These are phyloP conservation scores for Aspergillus fumigatus DNA, from an alignment of 2,329 filamentous ascomycete species.

Conservation along the genomic window DNA sequence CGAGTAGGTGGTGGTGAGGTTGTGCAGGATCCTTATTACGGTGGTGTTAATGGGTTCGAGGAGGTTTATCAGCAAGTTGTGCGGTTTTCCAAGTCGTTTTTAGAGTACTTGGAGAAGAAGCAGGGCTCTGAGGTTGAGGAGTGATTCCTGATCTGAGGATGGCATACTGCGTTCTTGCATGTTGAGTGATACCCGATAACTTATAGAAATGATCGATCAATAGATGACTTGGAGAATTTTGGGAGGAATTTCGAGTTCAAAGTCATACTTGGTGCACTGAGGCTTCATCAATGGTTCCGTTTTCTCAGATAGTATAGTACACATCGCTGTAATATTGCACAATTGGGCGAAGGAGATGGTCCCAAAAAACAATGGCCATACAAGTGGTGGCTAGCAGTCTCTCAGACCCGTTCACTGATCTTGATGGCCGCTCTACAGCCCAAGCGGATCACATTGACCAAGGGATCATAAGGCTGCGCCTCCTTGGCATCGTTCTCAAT, in stretches of 20 bases:
- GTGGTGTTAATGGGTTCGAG: conserved; percentile 74
- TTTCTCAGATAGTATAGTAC: background rate
- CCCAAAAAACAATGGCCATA: background rate
- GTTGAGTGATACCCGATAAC: conserved; percentile 19
- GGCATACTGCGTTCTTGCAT: background rate
- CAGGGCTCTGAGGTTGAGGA: conserved; percentile 4
- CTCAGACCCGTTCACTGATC: conserved; percentile 57
- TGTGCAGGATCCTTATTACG: conserved; percentile 89
- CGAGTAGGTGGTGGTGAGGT: conserved; percentile 55
- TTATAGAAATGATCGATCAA: conserved; percentile 7
- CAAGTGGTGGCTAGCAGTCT: background rate
- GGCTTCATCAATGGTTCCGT: background rate
- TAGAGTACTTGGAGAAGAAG: conserved; percentile 52
- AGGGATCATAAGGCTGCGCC: conserved; percentile 81
- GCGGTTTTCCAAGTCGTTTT: conserved; percentile 71
- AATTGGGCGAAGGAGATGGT: background rate
- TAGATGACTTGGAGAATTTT: background rate
- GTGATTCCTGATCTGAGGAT: background rate
- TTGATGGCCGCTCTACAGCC: conserved; percentile 91
- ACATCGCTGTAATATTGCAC: background rate
- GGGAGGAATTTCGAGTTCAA: background rate
- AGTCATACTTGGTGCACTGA: background rate
- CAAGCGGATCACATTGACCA: conserved; percentile 82
- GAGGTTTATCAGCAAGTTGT: conserved; percentile 79
- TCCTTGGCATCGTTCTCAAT: conserved; percentile 89